Percentiles rank a stretch among this genome's conserved stretches.
Conservation (phyloP, 139 green algal genomes). For the Raphidocelis subcapitata region DNA sequence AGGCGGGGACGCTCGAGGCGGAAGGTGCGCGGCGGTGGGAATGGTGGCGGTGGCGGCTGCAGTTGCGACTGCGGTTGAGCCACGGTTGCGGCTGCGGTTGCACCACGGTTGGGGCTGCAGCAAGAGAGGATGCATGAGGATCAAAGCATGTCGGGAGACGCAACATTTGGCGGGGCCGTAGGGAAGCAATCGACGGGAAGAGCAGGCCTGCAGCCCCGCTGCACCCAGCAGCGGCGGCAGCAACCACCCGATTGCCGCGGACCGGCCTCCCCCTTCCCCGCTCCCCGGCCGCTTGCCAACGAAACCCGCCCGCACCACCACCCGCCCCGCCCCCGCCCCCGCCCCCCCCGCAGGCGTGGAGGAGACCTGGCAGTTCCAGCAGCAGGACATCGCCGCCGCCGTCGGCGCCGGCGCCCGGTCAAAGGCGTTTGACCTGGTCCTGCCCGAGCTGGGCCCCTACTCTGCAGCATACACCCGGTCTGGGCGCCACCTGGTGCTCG, state of each 20-base stretch:
- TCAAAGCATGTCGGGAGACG: too few species aligned
- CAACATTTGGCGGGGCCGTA: too few species aligned
- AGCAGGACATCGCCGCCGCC: constrained; percentile 76
- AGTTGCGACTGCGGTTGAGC: background rate
- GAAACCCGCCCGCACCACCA: too few species aligned
- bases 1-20: constrained; percentile 79
- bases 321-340: background rate
- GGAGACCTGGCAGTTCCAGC: constrained; percentile 84
- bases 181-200: too few species aligned
- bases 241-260: too few species aligned
- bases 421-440: constrained; percentile 90
- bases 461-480: constrained; percentile 73
- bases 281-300: too few species aligned
- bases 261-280: too few species aligned
- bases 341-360: constrained; percentile 62
- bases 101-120: too few species aligned
- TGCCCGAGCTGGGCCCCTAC: constrained; percentile 85
- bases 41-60: background rate
- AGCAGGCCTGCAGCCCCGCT: too few species aligned
- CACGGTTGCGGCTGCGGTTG: too few species aligned
- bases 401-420: constrained; percentile 58
- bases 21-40: constrained; percentile 54
- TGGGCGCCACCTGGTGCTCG: constrained; percentile 84
- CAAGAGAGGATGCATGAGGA: too few species aligned
- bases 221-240: too few species aligned